phyloP scores from a whole-genome alignment of 768 basidiomycete species.

The Lactarius indigo region DNA sequence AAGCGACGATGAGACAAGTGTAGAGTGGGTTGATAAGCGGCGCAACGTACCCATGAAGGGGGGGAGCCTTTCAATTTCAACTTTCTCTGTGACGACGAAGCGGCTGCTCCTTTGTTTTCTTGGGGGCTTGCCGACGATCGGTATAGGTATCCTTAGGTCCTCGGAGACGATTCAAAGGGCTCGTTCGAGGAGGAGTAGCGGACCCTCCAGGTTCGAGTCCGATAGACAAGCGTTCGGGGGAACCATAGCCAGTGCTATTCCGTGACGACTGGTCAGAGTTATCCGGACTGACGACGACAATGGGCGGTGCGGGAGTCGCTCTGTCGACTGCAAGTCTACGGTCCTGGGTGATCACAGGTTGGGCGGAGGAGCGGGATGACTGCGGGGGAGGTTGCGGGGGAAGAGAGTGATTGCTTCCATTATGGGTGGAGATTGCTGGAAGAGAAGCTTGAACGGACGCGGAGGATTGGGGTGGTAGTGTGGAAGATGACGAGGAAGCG shows the following conservation, averaged over 20 bases:
- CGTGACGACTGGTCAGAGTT: constrained; percentile 42
- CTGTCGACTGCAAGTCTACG: constrained; percentile 54
- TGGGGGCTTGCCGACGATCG: constrained; percentile 92
- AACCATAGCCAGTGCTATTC: constrained; percentile 43
- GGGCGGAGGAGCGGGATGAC: constrained; percentile 41
- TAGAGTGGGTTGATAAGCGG: constrained; percentile 8
- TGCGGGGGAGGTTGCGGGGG: constrained; percentile 37
- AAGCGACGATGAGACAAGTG: constrained; percentile 21
- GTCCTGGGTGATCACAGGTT: constrained; percentile 44
- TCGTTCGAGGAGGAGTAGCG: constrained; percentile 60
- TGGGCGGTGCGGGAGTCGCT: constrained; percentile 64
- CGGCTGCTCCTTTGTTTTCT: constrained; percentile 97
- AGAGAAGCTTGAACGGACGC: constrained; percentile 37
- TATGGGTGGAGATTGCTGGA: constrained; percentile 34
- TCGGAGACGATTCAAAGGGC: constrained; percentile 69
- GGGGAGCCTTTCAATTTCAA: constrained; percentile 92
- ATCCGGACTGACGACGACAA: constrained; percentile 84
- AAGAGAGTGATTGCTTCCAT: constrained; percentile 41
- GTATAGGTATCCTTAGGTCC: constrained; percentile 95
- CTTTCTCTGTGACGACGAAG: constrained; percentile 93
- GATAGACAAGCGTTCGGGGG: constrained; percentile 47
- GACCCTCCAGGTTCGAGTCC: constrained; percentile 44
- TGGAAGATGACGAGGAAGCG: constrained; percentile 42
- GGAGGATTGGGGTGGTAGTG: constrained; percentile 42
- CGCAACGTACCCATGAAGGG: constrained; percentile 73